Base-by-base conservation (phyloP, 441 rosid genomes). In the Manihot esculenta region DNA sequence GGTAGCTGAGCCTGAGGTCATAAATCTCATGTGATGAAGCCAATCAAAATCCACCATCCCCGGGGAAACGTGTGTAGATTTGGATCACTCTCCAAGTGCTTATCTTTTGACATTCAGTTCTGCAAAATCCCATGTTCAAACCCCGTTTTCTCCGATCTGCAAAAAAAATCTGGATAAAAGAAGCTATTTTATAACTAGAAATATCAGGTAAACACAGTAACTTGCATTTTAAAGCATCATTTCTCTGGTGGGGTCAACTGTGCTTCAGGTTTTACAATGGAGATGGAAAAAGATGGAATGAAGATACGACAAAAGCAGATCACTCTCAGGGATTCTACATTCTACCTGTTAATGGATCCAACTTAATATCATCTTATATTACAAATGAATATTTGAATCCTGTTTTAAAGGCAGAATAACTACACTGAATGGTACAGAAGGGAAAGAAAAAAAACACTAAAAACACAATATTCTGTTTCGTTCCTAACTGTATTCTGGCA, bases 341-440 rank as follows among this genome's bases (percentile, higher is more conserved):
- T 20, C 24, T 11, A 38, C 35, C 6, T n/a, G 58, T 41, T 18
- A 9, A 21, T 1, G 18, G 56, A 74, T 30, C 72, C 20, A 12
- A 44, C 30, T 17, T 7, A 18, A 51, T 53, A 17, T 38, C 59
- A 38, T 15, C 30, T 24, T 41, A 61, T 54, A 60, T 33, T 64
- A 51, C 74, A 59, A 75, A 75, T 65, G 74, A 70, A 64, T 75
- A 60, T 33, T 26, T 14, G 50, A 49, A 57, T 69, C 6, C 65
- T 13, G 11, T 59, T 65, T 68, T 49, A 53, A 13, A 23, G 47
- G 12, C 6, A 27, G 60, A 53, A 57, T 23, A 59, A 33, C 62
- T 70, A 58, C 62, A 73, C 62, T 38, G 42, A 61, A 53, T 70
- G 61, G 42, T 42, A 30, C 54, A 26, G 38, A 9, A 2, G 15